Base-by-base conservation (phyloP, 2,329 filamentous ascomycete genomes). In the Shiraia sp. region DNA sequence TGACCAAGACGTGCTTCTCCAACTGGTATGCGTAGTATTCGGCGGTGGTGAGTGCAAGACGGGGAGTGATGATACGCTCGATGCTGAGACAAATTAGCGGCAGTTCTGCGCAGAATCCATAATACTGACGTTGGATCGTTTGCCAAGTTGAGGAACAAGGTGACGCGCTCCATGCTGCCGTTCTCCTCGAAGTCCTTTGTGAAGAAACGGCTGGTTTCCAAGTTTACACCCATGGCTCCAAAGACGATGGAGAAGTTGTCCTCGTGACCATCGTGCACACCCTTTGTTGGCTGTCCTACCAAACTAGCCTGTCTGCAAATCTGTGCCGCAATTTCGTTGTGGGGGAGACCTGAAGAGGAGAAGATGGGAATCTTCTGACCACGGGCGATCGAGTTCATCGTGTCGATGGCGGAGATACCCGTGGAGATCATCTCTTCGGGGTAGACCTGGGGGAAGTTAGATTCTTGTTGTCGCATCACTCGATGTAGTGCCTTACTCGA, bases 181-280 rank as follows among this genome's bases (percentile, higher is more conserved):
- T 99, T 99, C 81, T 99, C 90, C 74, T 99, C 93, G 67, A 99
- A 99, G 66, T 99, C 93, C 56, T 90, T 83, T 26, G 92, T 97
- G 79, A 99, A 99, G 83, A 99, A 99, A 62, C 93, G 88, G 63
- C 88, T 89, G 23, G 93, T 99, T 72, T 99, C 93, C 86, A 99
- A 85, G 79, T 99, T 99, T 61, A 99, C 93, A 90, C 93, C 93
- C 93, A 99, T 99, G 67, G 93, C 93, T 68, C 90, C 95, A 70
- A 99, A 99, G 43, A 99, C 93, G 65, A 99, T 99, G 47, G 91
- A 96, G 81, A 99, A 99, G 79, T 99, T 99, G 68, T 99, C 93
- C 66, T 96, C 90, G 74, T 99, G 93, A 42, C 85, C 91, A 66
- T 99, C 95, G 68, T 99, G 93, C 17, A 93, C 85, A 55, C 87